These are phyloP conservation scores for Suillus clintonianus DNA, from an alignment of 768 basidiomycete genomes.

Conservation along the genomic window DNA sequence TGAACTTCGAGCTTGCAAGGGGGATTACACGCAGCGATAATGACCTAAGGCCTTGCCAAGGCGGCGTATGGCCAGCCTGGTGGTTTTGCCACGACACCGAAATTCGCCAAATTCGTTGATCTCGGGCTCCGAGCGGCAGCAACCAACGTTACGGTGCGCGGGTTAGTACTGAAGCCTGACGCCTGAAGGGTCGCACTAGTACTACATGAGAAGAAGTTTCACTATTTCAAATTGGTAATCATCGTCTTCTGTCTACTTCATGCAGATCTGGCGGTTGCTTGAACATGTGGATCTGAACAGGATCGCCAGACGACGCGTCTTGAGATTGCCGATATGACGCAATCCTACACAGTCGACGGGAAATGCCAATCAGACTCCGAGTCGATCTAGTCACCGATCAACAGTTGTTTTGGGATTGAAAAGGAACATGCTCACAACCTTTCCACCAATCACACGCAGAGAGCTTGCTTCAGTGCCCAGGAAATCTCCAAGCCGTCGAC, in stretches of 20 bases:
- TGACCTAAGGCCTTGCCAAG: too few relatives aligned
- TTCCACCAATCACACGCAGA: not conserved
- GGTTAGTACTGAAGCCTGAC: too few relatives aligned
- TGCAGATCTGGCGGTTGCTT: slow-evolving; percentile 17
- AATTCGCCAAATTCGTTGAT: not conserved
- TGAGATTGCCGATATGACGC: not conserved
- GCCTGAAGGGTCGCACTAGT: not conserved
- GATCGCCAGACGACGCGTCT: not conserved
- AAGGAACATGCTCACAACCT: not conserved
- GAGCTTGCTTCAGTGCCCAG: not conserved
- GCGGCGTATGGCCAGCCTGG: not conserved
- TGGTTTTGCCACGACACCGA: not conserved
- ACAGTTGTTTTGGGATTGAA: not conserved
- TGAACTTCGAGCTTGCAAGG: not conserved
- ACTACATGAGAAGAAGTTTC: slow-evolving; percentile 18
- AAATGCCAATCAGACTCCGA: not conserved
- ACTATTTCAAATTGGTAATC: slow-evolving; percentile 31
- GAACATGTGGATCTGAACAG: slow-evolving; percentile 11
- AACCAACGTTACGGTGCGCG: too few relatives aligned
- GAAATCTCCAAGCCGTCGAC: not conserved
- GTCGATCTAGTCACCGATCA: not conserved
- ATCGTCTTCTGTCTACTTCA: not conserved
- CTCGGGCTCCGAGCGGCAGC: not conserved
- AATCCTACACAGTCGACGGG: not conserved
- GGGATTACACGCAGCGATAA: not conserved